phyloP scores from a whole-genome alignment of 2,329 filamentous ascomycete species.

The Phyllosticta citriasiana region DNA sequence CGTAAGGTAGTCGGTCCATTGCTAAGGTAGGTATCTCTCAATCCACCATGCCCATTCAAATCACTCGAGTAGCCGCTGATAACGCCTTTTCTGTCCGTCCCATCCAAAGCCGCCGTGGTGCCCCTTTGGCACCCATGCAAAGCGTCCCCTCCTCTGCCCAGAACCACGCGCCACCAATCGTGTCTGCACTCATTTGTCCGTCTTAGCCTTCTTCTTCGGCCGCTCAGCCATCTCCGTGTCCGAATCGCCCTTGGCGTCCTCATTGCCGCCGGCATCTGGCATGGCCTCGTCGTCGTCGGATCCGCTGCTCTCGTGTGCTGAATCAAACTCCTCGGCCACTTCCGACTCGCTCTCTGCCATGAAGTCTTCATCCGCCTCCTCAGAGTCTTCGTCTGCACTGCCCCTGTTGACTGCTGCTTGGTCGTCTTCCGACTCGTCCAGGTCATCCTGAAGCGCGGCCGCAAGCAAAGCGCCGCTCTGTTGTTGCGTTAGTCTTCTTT shows the following conservation, averaged over 20 bases:
- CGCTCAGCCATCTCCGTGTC: constrained; percentile 44
- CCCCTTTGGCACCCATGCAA: background rate
- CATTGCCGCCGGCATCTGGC: constrained; percentile 50
- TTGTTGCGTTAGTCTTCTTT: constrained; percentile 18
- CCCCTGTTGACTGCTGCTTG: constrained; percentile 70
- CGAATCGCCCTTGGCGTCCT: constrained; percentile 42
- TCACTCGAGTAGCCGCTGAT: background rate
- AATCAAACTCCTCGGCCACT: constrained; percentile 93
- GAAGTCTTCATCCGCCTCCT: constrained; percentile 95
- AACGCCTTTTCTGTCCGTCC: background rate
- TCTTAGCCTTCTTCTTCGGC: constrained; percentile 57
- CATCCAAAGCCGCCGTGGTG: background rate
- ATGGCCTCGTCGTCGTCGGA: constrained; percentile 56
- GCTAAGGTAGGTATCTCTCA: background rate
- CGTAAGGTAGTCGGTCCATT: background rate
- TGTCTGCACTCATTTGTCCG: constrained; percentile 14
- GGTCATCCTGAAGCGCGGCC: constrained; percentile 71
- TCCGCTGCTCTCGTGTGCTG: constrained; percentile 76
- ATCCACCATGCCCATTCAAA: background rate
- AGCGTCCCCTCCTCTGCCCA: background rate
- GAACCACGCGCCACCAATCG: background rate
- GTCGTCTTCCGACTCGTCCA: constrained; percentile 71
- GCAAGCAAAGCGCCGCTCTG: constrained; percentile 55
- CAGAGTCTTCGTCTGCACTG: constrained; percentile 90
- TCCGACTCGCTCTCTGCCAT: constrained; percentile 85